phyloP scores from a whole-genome alignment of 768 basidiomycete species.

The Pisolithus marmoratus region DNA sequence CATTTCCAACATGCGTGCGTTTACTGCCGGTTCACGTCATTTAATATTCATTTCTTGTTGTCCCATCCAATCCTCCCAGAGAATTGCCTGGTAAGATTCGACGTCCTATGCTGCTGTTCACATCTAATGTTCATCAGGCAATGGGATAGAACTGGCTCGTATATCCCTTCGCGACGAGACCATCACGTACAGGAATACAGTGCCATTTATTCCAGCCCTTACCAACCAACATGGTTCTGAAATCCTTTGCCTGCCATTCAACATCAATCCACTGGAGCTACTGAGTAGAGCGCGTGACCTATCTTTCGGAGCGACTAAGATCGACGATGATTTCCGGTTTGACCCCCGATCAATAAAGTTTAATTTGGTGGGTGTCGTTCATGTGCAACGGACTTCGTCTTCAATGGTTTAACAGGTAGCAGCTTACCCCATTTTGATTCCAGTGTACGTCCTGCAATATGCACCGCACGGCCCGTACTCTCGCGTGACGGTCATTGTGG shows the following conservation, averaged over 20 bases:
- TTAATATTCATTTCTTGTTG: neutral
- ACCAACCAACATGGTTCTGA: conserved; percentile 43
- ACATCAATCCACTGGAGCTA: conserved; percentile 46
- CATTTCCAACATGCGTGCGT: conserved; percentile 46
- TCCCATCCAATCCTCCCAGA: conserved; percentile 17
- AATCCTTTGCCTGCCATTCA: conserved; percentile 53
- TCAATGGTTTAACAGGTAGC: conserved; percentile 37
- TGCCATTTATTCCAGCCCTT: conserved; percentile 46
- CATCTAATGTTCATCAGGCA: conserved; percentile 9
- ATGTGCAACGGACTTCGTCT: neutral
- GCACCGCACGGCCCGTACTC: conserved; percentile 23
- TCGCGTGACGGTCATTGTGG: conserved; percentile 22
- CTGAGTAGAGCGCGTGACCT: conserved; percentile 32
- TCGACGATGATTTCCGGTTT: conserved; percentile 36
- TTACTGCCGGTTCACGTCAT: conserved; percentile 1
- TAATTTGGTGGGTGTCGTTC: conserved; percentile 36
- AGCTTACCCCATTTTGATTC: conserved; percentile 60
- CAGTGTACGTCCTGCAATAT: conserved; percentile 56
- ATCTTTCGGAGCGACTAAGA: conserved; percentile 30
- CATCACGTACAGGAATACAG: conserved; percentile 20
- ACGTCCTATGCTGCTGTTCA: neutral
- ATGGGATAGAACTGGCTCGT: conserved; percentile 34
- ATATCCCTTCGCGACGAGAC: conserved; percentile 32
- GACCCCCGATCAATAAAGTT: conserved; percentile 39
- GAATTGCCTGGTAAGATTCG: conserved; percentile 24